These are phyloP conservation scores for Daedalea quercina DNA, from an alignment of 768 basidiomycete species.

Conservation along the genomic window DNA sequence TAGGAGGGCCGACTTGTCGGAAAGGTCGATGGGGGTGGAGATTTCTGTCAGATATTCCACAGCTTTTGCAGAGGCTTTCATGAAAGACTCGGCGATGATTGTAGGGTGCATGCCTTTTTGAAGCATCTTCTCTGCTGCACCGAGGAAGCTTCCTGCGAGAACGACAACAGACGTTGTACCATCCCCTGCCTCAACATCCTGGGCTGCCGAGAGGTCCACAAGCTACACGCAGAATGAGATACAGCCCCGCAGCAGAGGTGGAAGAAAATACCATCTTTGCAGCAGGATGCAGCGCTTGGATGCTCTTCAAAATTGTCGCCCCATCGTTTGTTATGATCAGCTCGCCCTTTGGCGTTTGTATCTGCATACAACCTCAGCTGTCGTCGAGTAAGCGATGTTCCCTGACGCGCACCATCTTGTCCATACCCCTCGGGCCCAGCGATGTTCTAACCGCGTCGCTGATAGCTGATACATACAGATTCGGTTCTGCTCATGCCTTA, in stretches of 20 bases:
- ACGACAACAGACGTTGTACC: constrained; percentile 98
- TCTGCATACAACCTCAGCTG: constrained; percentile 40
- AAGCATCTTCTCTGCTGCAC: constrained; percentile 95
- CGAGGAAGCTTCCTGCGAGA: constrained; percentile 86
- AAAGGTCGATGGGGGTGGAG: constrained; percentile 86
- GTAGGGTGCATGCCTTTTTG: constrained; percentile 97
- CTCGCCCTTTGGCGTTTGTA: constrained; percentile 94
- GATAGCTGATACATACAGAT: constrained; percentile 54
- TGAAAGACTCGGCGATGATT: constrained; percentile 92
- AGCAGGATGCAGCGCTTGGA: constrained; percentile 95
- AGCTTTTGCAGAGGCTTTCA: constrained; percentile 85
- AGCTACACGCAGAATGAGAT: constrained; percentile 43
- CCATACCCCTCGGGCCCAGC: constrained; percentile 96
- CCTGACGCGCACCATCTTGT: constrained; percentile 82
- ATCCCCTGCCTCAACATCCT: constrained; percentile 98
- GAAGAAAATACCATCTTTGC: constrained; percentile 80
- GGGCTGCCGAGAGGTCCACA: constrained; percentile 94
- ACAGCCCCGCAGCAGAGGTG: neutral
- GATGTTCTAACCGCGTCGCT: constrained; percentile 97
- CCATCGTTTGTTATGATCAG: constrained; percentile 99
- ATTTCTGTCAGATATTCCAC: constrained; percentile 93
- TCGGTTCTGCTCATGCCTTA: constrained; percentile 3
- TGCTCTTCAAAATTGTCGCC: constrained; percentile 92
- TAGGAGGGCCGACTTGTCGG: constrained; percentile 76
- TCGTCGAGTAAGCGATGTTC: neutral